These are phyloP conservation scores for Peltaster fructicola DNA, from an alignment of 2,329 filamentous ascomycete species.

Conservation along the genomic window DNA sequence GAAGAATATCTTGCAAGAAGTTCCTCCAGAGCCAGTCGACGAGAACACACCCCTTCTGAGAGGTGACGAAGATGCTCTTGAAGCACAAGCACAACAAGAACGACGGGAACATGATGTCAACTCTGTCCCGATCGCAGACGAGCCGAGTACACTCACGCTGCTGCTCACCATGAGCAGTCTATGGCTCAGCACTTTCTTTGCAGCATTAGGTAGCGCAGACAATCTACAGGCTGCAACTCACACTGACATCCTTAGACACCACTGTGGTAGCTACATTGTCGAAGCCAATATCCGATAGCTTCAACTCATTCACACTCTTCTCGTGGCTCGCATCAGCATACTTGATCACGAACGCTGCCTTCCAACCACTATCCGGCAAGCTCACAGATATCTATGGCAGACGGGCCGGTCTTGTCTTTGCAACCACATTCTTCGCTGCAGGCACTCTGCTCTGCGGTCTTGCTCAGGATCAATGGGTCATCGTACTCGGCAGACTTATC, in stretches of 20 bases:
- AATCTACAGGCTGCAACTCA: neutral
- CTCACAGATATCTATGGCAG: constrained; percentile 80
- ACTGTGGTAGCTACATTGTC: constrained; percentile 77
- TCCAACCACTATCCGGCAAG: constrained; percentile 68
- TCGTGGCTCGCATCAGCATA: constrained; percentile 83
- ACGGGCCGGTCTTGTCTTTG: constrained; percentile 58
- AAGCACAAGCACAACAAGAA: constrained; percentile 17
- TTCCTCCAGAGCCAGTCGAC: no score
- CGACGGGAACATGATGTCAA: constrained; percentile 16
- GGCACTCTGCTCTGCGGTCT: constrained; percentile 74
- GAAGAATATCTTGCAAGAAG: no score
- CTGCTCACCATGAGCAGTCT: constrained; percentile 31
- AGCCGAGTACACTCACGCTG: constrained; percentile 29
- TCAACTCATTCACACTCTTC: constrained; percentile 61
- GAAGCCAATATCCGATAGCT: constrained; percentile 66
- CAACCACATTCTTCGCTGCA: constrained; percentile 59
- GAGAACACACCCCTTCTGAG: no score
- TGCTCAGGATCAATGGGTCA: constrained; percentile 44
- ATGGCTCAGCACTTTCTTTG: constrained; percentile 38
- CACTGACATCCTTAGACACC: constrained; percentile 34
- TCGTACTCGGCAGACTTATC: constrained; percentile 63
- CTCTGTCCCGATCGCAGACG: constrained; percentile 19
- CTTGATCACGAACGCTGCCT: constrained; percentile 72
- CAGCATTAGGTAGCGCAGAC: constrained; percentile 30
- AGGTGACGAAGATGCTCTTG: constrained; percentile 9